Conservation (phyloP, 1,139 yeast genomes). For the Kodamaea derodonti region DNA sequence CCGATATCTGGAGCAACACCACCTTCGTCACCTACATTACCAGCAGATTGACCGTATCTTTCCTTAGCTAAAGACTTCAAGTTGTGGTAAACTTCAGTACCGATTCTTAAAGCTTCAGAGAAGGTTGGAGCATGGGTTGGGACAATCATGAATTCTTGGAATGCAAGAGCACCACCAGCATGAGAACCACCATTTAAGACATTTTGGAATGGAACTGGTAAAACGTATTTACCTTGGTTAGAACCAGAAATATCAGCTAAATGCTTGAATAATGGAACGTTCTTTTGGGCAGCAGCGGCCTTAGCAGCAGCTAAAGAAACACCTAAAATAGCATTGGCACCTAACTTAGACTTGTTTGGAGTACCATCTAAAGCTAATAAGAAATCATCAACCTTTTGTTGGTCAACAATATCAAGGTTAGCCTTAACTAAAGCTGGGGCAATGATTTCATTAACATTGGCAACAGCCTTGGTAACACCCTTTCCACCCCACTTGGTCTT, state of each 20-base stretch:
- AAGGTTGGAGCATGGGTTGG: constrained; percentile 85
- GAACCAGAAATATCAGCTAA: constrained; percentile 64
- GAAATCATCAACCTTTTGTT: constrained; percentile 75
- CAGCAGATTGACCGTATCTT: constrained; percentile 94
- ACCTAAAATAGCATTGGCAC: constrained; percentile 95
- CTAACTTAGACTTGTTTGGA: constrained; percentile 87
- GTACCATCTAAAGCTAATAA: constrained; percentile 82
- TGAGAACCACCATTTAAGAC: constrained; percentile 98
- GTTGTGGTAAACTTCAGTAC: constrained; percentile 94
- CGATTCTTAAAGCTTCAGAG: constrained; percentile 91
- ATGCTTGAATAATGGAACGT: constrained; percentile 83
- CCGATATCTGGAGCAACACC: constrained; percentile 98
- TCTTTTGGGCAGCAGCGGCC: constrained; percentile 92
- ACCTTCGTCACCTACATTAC: constrained; percentile 99
- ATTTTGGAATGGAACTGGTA: constrained; percentile 96
- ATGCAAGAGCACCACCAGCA: constrained; percentile 97
- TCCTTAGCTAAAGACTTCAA: constrained; percentile 87
- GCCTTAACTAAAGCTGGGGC: constrained; percentile 84
- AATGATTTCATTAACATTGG: constrained; percentile 83
- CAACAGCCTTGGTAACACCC: constrained; percentile 91
- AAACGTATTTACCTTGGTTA: constrained; percentile 60
- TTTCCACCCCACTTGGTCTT: constrained; percentile 92
- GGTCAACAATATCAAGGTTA: constrained; percentile 72
- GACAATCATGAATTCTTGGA: constrained; percentile 98
- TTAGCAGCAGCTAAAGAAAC: constrained; percentile 90